Base-by-base conservation (phyloP, 108 stramenopile species). In the Nannochloropsis salina region DNA sequence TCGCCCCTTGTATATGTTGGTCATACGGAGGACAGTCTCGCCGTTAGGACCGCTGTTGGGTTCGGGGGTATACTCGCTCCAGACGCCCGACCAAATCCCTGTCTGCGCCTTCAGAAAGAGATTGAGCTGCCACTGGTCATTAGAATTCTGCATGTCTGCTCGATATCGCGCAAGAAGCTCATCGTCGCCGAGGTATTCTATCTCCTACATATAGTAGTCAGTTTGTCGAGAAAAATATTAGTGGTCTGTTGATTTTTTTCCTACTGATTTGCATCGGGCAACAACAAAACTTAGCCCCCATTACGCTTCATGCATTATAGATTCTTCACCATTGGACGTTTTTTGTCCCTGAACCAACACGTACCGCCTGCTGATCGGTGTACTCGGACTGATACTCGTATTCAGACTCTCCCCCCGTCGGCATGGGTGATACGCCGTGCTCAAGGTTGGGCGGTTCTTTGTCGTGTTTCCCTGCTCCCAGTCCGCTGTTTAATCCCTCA, bases 91-190 rank as follows among this genome's bases (percentile, higher is more conserved):
- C 61, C 61, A 74, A n/a, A n/a, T 74, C 15, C 61, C 61, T 15
- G 61, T 74, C n/a, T 74, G 61, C 20, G 61, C 61, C 61, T 74
- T 74, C 20, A 74, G 61, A n/a, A 74, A 74, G 6, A 74, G 61
- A 6, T 74, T 74, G 61, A 74, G 61, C 61, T 74, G 61, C 61
- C 61, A 74, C n/a, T 74, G 61, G 61, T 74, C 61, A n/a, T 74
- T 15, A n/a, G 61, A 74, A n/a, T 74, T 74, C n/a, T 74, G 61
- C 61, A 74, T 74, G 61, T 74, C 61, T 74, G 61, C 61, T 15
- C 61, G 61, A 74, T 74, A 74, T 74, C n/a, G 15, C 2, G 61
- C 61, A 6, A 74, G 61, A n/a, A 74, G 61, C 61, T 74, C 61
- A n/a, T 74, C 61, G 61, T 74, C 61, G 61, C 20, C 61, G 20